Conservation (phyloP, 78 protist species). For the Dictyostelium citrinum region DNA sequence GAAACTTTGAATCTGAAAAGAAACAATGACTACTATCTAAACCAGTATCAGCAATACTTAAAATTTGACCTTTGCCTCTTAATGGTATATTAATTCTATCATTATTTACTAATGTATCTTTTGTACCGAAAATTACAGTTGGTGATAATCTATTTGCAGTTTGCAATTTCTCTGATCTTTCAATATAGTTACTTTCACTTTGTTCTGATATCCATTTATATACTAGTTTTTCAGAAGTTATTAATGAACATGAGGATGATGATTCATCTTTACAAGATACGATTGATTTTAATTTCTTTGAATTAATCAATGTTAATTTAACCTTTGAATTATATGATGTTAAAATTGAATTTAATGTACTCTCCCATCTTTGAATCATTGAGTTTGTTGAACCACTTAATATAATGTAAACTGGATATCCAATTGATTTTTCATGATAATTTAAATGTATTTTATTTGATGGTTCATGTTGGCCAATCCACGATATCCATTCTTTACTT, state of each 20-base stretch:
- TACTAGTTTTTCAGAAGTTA: background rate
- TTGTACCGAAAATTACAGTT: background rate
- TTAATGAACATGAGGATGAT: background rate
- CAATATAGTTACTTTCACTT: background rate
- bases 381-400: background rate
- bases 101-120: background rate
- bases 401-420: background rate
- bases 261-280: background rate
- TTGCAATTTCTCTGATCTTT: background rate
- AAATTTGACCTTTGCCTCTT: conserved; percentile 39
- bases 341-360: background rate
- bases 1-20: conserved; percentile 1
- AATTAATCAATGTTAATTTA: background rate
- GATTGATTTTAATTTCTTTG: background rate
- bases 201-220: conserved; percentile 54
- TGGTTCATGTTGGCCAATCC: conserved; percentile 33
- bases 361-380: background rate
- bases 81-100: conserved; percentile 23
- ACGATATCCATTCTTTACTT: conserved; percentile 3
- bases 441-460: background rate
- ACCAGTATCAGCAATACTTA: conserved; percentile 66
- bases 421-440: background rate
- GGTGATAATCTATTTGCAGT: conserved; percentile 49
- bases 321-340: background rate
- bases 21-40: conserved; percentile 54